phyloP scores from a whole-genome alignment of 257 asterid species.

The Solanum lycopersicoides region DNA sequence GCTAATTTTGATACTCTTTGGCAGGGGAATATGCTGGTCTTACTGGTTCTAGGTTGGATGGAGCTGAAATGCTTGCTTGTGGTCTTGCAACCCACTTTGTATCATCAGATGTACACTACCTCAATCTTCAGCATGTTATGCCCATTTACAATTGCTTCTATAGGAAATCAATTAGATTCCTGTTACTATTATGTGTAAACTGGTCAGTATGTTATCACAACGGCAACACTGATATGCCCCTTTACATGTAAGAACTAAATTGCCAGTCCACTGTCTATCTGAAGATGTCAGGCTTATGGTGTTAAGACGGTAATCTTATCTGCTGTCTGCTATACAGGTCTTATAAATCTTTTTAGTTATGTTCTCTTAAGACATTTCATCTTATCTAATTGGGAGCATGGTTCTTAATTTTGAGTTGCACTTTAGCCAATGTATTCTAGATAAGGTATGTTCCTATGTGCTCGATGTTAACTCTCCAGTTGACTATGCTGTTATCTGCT shows the following conservation, averaged over 20 bases:
- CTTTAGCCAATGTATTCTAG: no score
- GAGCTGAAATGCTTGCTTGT: constrained; percentile 86
- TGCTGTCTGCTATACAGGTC: not conserved
- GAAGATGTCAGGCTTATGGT: not conserved
- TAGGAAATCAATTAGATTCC: not conserved
- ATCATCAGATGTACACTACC: constrained; percentile 41
- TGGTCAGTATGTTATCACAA: not conserved
- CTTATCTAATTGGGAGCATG: no score
- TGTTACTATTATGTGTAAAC: not conserved
- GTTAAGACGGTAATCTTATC: not conserved
- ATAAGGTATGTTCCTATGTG: no score
- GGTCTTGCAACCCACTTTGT: constrained; percentile 90
- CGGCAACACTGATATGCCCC: no score
- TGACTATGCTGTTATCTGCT: no score
- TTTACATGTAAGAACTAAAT: not conserved
- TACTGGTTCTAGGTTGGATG: constrained; percentile 75
- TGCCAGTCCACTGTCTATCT: not conserved
- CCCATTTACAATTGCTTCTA: not conserved
- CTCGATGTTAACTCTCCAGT: no score
- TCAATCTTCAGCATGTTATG: not conserved
- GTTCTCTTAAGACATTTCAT: no score
- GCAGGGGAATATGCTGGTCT: constrained; percentile 87
- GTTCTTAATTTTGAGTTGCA: no score
- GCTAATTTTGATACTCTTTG: not conserved
- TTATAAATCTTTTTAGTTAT: not conserved